These are phyloP conservation scores for Canavalia gladiata DNA, from an alignment of 306 rosid species.

Conservation along the genomic window DNA sequence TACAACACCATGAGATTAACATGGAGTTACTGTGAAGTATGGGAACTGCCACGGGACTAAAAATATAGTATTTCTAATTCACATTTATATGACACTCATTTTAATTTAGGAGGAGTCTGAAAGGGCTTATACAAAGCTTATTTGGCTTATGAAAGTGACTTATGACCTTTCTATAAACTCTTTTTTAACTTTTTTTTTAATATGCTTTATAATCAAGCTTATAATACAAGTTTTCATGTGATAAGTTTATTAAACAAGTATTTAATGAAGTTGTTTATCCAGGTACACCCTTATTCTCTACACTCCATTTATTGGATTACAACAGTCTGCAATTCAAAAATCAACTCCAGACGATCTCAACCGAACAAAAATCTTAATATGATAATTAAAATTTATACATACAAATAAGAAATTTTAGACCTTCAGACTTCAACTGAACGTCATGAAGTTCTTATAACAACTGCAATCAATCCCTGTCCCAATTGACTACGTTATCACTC, in stretches of 20 bases:
- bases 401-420: too few species aligned
- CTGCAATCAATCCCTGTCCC: too few species aligned
- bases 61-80: neutral
- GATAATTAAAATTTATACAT: too few species aligned
- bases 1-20: neutral
- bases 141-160: neutral
- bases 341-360: too few species aligned
- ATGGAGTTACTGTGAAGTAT: neutral
- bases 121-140: neutral
- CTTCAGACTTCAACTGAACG: too few species aligned
- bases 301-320: neutral
- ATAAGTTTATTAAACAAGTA: neutral
- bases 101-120: neutral
- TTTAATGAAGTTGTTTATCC: neutral
- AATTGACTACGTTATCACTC: neutral
- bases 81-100: neutral
- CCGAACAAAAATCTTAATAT: too few species aligned
- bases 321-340: too few species aligned
- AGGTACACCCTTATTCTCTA: neutral
- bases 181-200: neutral
- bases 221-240: neutral
- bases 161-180: neutral
- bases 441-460: too few species aligned
- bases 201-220: neutral
- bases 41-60: neutral